A percentile compares a stretch with the other conserved stretches of the same genome.
Evolutionary conservation across 1,284 basidiomycete species (phyloP).

Genomic region (Irpex lacteus): DNA sequence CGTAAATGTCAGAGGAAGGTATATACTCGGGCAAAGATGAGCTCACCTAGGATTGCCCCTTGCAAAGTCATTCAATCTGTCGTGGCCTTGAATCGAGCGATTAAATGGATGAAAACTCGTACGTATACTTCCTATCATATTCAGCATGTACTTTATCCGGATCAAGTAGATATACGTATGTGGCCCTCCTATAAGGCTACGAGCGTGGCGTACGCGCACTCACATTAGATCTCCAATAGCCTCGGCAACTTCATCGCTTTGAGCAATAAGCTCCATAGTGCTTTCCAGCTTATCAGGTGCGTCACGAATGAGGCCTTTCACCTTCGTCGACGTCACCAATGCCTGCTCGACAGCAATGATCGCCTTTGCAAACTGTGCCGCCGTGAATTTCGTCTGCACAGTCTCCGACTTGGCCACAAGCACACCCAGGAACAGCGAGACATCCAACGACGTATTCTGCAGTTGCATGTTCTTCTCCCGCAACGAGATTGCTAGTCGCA

Average conservation of each 20-base stretch:
- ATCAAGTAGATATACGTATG: too few relatives aligned
- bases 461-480: neutral
- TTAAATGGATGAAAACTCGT: too few relatives aligned
- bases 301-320: neutral
- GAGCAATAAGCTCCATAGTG: neutral
- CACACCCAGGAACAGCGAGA: neutral
- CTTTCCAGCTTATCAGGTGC: neutral
- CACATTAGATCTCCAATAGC: neutral
- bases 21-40: too few relatives aligned
- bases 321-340: neutral
- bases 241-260: neutral
- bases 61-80: too few relatives aligned
- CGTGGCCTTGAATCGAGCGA: too few relatives aligned
- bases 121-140: too few relatives aligned
- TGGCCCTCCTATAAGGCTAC: neutral
- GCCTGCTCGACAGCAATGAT: neutral
- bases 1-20: too few relatives aligned
- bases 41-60: too few relatives aligned
- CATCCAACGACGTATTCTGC: neutral
- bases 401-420: neutral
- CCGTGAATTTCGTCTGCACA: neutral
- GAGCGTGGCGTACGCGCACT: neutral
- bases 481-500: neutral
- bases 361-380: slow-evolving; percentile 4
- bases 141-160: too few relatives aligned